A percentile compares a stretch with the other conserved stretches of the same genome.
phyloP scores from a whole-genome alignment of 1,284 basidiomycete species.

The Apiotrichum mycotoxinovorans region DNA sequence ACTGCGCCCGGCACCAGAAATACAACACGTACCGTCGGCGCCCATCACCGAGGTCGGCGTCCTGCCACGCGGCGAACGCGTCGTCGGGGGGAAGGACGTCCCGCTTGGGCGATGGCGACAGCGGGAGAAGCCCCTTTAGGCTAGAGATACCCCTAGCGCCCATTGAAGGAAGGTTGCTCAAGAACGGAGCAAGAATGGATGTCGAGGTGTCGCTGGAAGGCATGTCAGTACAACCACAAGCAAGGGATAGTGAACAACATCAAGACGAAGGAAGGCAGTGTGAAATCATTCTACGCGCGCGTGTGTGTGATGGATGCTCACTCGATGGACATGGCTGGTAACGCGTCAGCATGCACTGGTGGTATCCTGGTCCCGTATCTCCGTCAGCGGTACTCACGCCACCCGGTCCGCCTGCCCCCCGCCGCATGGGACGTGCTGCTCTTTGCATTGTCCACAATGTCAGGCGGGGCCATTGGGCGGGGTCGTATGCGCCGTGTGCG shows the following conservation, averaged over 20 bases:
- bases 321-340: conserved; percentile 13
- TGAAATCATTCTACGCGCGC: too few relatives aligned
- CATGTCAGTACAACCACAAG: not conserved
- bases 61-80: conserved; percentile 27
- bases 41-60: conserved; percentile 33
- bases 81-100: conserved; percentile 1
- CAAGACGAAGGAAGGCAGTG: too few relatives aligned
- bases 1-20: not conserved
- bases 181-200: conserved; percentile 31
- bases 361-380: too few relatives aligned
- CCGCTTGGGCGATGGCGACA: not conserved
- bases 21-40: conserved; percentile 4
- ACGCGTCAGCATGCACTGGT: not conserved
- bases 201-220: conserved; percentile 19
- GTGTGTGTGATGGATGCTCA: not conserved
- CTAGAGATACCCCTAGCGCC: conserved; percentile 13
- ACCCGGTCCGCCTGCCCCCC: not conserved
- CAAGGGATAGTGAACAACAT: not conserved
- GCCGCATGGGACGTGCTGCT: not conserved
- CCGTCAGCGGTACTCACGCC: not conserved
- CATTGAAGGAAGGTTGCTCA: conserved; percentile 31
- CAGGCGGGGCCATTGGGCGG: conserved; percentile 4
- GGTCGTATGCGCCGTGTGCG: not conserved
- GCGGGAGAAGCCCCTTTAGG: conserved; percentile 29
- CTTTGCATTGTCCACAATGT: conserved; percentile 1